phyloP scores from a whole-genome alignment of 352 stramenopile genomes.

The Phytopythium chamaehyphon region DNA sequence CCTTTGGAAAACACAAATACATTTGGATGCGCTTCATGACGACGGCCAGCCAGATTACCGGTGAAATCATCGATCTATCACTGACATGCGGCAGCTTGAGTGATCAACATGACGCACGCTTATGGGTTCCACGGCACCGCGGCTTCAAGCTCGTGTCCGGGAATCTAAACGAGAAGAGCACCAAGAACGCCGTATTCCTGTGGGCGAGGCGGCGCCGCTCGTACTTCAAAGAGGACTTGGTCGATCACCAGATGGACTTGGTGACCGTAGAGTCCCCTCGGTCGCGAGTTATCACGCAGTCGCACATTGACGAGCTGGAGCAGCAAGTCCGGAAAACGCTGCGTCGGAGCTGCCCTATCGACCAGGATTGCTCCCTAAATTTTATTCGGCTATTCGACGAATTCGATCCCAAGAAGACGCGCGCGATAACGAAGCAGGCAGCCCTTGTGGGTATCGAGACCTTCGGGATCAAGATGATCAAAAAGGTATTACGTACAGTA shows the following conservation, averaged over 20 bases:
- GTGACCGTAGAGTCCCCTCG: slow-evolving; percentile 30
- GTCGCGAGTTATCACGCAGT: slow-evolving; percentile 30
- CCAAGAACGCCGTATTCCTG: slow-evolving; percentile 54
- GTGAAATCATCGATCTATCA: slow-evolving; percentile 62
- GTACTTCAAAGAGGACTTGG: slow-evolving; percentile 39
- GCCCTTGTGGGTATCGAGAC: slow-evolving; percentile 46
- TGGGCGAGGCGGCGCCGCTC: slow-evolving; percentile 49
- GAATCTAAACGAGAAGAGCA: slow-evolving; percentile 65
- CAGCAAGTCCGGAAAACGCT: slow-evolving; percentile 64
- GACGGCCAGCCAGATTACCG: slow-evolving; percentile 37
- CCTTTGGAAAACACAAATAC: slow-evolving; percentile 74
- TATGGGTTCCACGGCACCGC: slow-evolving; percentile 67
- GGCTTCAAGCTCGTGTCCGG: slow-evolving; percentile 71
- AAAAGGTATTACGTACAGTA: slow-evolving; percentile 45
- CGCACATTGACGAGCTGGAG: slow-evolving; percentile 67
- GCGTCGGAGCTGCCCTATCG: slow-evolving; percentile 63
- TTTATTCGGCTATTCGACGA: slow-evolving; percentile 72
- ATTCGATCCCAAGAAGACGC: slow-evolving; percentile 68
- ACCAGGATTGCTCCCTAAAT: slow-evolving; percentile 74
- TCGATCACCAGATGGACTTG: slow-evolving; percentile 37
- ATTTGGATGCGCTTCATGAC: slow-evolving; percentile 66
- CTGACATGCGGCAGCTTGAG: slow-evolving; percentile 61
- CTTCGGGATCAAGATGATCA: slow-evolving; percentile 73
- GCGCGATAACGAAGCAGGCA: slow-evolving; percentile 40
- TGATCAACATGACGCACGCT: slow-evolving; percentile 52